Evolutionary conservation across 495 filamentous ascomycete species (phyloP), one percentile per base, ranked within the genome.

Genomic region (Recurvomyces mirabilis): DNA sequence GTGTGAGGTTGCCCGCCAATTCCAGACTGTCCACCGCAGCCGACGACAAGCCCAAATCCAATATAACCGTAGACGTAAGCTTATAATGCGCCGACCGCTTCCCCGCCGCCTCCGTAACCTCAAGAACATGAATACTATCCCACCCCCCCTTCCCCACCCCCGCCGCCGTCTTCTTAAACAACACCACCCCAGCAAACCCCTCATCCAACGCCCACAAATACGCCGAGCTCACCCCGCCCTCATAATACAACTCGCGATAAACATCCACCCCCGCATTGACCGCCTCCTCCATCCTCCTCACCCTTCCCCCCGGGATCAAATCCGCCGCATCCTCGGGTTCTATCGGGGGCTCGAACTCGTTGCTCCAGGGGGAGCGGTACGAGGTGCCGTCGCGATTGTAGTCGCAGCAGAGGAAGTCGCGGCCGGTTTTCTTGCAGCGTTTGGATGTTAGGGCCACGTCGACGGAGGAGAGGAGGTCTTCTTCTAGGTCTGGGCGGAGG

Each of bases 191-290:
- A 0, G 91, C 93, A 64, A 99, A 99, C 21, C 91, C 93, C 64
- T 96, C 91, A 57, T 99, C 93, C 66, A 96, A 64, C 62, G 95
- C 93, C 91, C 91, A 99, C 49, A 99, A 84, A 65, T 99, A 99
- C 9, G 94, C 93, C 52, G 83, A 91, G 30, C 79, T 83, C 18
- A 95, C 83, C 10, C 91, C 91, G 10, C 91, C 93, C 67, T 96
- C 91, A 56, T 95, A 99, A 65, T 99, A 98, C 64, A 99, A 68
- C 60, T 96, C 91, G 39, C 91, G 72, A 63, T 99, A 99, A 44
- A 96, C 76, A 66, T 99, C 91, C 62, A 99, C 93, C 15, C 85
- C 89, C 64, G 94, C 88, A 53, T 95, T 95, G 31, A 88, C 87
- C 34, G 75, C 78, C 47, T 94, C 66, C 70, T 98, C 91, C 71